These are phyloP conservation scores for Amanita pallidorosea DNA, from an alignment of 768 basidiomycete species.

Conservation along the genomic window DNA sequence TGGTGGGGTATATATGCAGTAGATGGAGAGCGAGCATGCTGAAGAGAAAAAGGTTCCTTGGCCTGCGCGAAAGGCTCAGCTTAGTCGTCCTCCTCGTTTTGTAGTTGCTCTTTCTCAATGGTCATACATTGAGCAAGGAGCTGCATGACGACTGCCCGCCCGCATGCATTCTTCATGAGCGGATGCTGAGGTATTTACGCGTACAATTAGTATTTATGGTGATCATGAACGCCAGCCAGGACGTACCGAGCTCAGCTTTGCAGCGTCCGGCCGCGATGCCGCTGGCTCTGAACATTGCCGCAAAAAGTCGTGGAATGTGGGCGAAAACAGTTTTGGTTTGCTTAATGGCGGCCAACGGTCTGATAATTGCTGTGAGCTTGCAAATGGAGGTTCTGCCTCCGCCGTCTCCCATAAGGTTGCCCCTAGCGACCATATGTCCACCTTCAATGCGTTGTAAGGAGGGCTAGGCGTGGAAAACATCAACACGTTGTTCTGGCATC, in stretches of 20 bases:
- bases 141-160: constrained; percentile 55
- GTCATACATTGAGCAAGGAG: constrained; percentile 56
- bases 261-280: constrained; percentile 41
- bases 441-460: constrained; percentile 61
- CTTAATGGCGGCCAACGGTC: constrained; percentile 57
- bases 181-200: constrained; percentile 33
- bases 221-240: not conserved
- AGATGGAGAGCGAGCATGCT: not conserved
- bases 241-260: constrained; percentile 48
- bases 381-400: constrained; percentile 65
- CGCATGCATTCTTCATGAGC: constrained; percentile 60
- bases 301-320: constrained; percentile 66
- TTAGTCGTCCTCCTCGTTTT: constrained; percentile 12
- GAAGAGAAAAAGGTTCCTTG: not conserved
- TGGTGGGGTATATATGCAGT: constrained; percentile 2
- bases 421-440: constrained; percentile 75
- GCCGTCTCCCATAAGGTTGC: constrained; percentile 81
- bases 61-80: not conserved
- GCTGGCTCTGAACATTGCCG: constrained; percentile 54
- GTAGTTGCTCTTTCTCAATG: constrained; percentile 39
- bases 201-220: not conserved
- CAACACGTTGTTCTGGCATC: not conserved
- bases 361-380: constrained; percentile 41
- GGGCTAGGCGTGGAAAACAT: constrained; percentile 29
- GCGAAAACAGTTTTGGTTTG: constrained; percentile 51